Percentiles rank a stretch among this genome's conserved stretches.
phyloP scores from a whole-genome alignment of 768 basidiomycete genomes.

The Pleurotus tuoliensis region DNA sequence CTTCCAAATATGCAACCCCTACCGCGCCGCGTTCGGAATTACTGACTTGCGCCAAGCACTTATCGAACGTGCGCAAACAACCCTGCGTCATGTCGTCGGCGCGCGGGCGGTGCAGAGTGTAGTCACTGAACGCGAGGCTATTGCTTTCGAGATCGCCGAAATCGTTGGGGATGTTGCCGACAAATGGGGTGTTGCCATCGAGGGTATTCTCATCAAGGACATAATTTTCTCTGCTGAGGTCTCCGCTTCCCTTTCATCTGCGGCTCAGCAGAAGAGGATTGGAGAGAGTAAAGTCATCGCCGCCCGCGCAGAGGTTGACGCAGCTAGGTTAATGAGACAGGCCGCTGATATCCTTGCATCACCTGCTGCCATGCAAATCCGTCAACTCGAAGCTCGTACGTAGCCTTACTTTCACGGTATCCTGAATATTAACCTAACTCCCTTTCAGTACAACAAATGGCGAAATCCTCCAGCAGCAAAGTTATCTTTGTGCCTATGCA shows the following conservation, averaged over 20 bases:
- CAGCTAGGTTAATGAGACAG: constrained; percentile 93
- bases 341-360: constrained; percentile 93
- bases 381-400: constrained; percentile 84
- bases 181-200: constrained; percentile 97
- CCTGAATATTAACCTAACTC: background rate
- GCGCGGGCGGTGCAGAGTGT: constrained; percentile 93
- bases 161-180: constrained; percentile 90
- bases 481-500: constrained; percentile 96
- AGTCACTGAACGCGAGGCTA: constrained; percentile 95
- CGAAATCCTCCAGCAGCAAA: constrained; percentile 82
- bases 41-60: constrained; percentile 83
- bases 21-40: constrained; percentile 94
- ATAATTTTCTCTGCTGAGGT: constrained; percentile 92
- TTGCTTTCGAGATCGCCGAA: constrained; percentile 95
- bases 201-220: constrained; percentile 93
- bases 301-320: constrained; percentile 92
- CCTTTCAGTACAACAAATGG: constrained; percentile 79
- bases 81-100: constrained; percentile 95
- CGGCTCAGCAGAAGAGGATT: constrained; percentile 95
- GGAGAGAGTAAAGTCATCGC: constrained; percentile 97
- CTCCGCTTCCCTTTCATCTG: constrained; percentile 86
- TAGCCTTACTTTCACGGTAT: constrained; percentile 11
- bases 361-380: constrained; percentile 97
- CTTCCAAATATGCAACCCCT: constrained; percentile 86
- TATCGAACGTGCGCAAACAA: constrained; percentile 86